These are phyloP conservation scores for Pichia scutulata DNA, from an alignment of 805 yeast species.

Conservation along the genomic window DNA sequence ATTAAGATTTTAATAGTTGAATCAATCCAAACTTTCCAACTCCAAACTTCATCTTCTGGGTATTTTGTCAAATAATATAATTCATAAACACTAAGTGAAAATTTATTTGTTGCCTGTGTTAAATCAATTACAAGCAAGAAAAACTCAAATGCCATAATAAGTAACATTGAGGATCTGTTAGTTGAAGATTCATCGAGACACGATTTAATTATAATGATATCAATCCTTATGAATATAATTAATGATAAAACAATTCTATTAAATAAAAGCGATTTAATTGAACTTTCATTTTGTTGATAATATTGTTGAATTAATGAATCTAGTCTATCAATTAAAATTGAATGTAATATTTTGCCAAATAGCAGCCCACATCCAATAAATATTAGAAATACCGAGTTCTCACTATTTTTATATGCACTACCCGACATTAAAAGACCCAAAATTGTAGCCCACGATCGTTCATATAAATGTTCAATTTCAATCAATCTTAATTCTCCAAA, in stretches of 20 bases:
- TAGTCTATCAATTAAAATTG: conserved; percentile 51
- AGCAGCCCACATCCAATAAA: conserved; percentile 31
- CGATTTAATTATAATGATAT: conserved; percentile 43
- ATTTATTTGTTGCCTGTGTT: conserved; percentile 38
- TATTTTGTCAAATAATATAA: conserved; percentile 35
- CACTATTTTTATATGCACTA: conserved; percentile 41
- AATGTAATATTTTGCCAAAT: conserved; percentile 63
- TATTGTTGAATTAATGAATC: conserved; percentile 41
- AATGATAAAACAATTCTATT: conserved; percentile 40
- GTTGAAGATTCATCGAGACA: conserved; percentile 51
- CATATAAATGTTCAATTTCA: conserved; percentile 71
- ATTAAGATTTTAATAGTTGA: conserved; percentile 45
- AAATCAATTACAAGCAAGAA: conserved; percentile 54
- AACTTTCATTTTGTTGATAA: conserved; percentile 18
- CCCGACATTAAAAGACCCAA: conserved; percentile 54
- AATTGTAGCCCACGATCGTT: conserved; percentile 54
- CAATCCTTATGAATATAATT: conserved; percentile 38
- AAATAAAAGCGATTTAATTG: conserved; percentile 19
- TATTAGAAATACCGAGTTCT: conserved; percentile 38
- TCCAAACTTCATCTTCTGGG: conserved; percentile 65
- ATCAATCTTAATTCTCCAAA: conserved; percentile 71
- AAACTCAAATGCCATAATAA: conserved; percentile 71
- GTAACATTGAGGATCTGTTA: conserved; percentile 46
- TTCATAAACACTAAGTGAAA: conserved; percentile 49
- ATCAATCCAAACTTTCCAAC: conserved; percentile 51